Percentiles rank a stretch among this genome's conserved stretches.
Evolutionary conservation across 495 filamentous ascomycete genomes (phyloP).

Genomic region (Penicillium roqueforti): DNA sequence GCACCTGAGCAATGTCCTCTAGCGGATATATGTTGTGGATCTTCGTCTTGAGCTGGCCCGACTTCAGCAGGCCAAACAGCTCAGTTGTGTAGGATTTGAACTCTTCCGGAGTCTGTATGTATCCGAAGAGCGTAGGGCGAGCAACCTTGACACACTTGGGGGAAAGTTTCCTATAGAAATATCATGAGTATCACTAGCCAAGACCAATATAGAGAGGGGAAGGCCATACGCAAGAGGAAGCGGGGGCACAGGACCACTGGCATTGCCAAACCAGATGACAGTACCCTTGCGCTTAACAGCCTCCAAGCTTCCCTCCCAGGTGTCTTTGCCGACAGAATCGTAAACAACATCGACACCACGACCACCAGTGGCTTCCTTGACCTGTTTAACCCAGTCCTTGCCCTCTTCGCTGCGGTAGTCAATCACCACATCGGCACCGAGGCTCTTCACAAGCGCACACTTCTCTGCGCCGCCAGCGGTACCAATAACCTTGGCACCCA

Average conservation of each 20-base stretch:
- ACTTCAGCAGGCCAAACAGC: constrained; percentile 66
- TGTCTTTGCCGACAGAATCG: constrained; percentile 83
- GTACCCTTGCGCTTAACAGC: constrained; percentile 76
- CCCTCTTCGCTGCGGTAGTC: constrained; percentile 65
- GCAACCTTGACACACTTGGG: constrained; percentile 79
- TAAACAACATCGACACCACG: constrained; percentile 76
- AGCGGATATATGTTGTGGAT: constrained; percentile 84
- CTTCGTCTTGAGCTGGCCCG: constrained; percentile 64
- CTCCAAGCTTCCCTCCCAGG: constrained; percentile 80
- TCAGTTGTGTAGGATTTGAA: constrained; percentile 66
- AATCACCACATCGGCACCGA: constrained; percentile 69
- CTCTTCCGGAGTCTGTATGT: constrained; percentile 74
- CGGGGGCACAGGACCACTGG: constrained; percentile 76
- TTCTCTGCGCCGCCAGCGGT: constrained; percentile 76
- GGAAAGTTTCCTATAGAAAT: constrained; percentile 43
- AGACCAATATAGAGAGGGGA: not conserved
- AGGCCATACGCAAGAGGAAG: constrained; percentile 54
- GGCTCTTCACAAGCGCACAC: constrained; percentile 58
- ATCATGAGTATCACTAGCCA: constrained; percentile 1
- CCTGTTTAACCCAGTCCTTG: constrained; percentile 58
- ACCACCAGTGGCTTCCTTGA: constrained; percentile 66
- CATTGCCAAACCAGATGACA: constrained; percentile 85
- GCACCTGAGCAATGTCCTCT: constrained; percentile 67
- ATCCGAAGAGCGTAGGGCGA: constrained; percentile 69
- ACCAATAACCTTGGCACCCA: constrained; percentile 79